These are phyloP conservation scores for Annulohypoxylon truncatum DNA, from an alignment of 2,329 filamentous ascomycete genomes.

Conservation along the genomic window DNA sequence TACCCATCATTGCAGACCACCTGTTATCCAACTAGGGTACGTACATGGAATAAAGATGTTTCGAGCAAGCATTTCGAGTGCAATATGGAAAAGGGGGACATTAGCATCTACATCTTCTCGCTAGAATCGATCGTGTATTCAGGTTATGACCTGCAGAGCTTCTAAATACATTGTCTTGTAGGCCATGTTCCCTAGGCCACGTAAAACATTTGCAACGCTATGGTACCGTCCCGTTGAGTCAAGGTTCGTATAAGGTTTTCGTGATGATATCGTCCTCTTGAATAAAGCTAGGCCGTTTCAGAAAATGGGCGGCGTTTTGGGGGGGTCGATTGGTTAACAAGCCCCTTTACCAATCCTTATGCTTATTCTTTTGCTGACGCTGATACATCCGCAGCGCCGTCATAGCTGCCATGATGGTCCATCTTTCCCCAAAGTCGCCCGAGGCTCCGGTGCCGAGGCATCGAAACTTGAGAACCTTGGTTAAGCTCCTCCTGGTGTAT, in stretches of 20 bases:
- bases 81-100: neutral
- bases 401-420: constrained; percentile 57
- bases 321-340: no score
- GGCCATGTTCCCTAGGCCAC: neutral
- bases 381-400: constrained; percentile 52
- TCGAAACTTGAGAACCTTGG: constrained; percentile 53
- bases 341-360: constrained; percentile 13
- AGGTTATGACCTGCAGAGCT: neutral
- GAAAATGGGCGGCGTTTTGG: no score
- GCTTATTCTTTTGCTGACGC: constrained; percentile 24
- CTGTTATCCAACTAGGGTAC: no score
- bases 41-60: no score
- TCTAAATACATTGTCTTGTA: neutral
- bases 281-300: neutral
- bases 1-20: no score
- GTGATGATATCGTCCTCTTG: neutral
- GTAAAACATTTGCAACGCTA: neutral
- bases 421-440: constrained; percentile 55
- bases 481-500: constrained; percentile 46
- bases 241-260: neutral
- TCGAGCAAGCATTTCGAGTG: neutral
- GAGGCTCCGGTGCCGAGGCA: constrained; percentile 55
- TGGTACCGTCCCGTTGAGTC: neutral
- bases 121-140: neutral
- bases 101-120: neutral